A percentile compares a stretch with the other conserved stretches of the same genome.
Conservation (phyloP, 371 early-diverging fungal genomes). For the Dichotomocladium elegans region DNA sequence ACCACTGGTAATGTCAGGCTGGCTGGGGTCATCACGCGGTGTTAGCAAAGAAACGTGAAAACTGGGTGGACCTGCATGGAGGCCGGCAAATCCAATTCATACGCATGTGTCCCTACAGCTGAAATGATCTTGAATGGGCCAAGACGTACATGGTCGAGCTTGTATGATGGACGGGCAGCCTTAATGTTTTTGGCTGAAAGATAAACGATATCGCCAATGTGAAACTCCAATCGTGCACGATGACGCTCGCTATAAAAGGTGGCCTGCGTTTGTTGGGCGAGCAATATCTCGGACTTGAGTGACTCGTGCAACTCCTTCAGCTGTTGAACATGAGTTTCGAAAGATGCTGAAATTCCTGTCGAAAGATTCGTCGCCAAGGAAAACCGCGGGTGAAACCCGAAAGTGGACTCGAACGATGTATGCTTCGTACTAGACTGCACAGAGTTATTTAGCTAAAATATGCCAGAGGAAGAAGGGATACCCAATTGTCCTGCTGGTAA, state of each 20-base stretch:
- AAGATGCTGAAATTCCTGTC: neutral
- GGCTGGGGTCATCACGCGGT: neutral
- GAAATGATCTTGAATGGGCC: neutral
- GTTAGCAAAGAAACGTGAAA: neutral
- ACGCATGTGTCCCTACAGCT: neutral
- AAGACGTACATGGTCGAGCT: neutral
- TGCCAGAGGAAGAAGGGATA: neutral
- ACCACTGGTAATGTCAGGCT: too few species aligned
- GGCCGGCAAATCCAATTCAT: neutral
- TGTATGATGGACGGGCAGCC: neutral
- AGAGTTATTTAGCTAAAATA: neutral
- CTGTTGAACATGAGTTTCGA: neutral
- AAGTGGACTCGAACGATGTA: neutral
- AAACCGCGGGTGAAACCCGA: too few species aligned
- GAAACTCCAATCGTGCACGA: neutral
- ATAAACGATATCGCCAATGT: neutral
- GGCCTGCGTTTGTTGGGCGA: neutral
- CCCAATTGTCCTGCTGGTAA: neutral
- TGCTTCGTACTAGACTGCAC: too few species aligned
- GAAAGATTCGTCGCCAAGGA: too few species aligned
- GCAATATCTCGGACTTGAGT: neutral
- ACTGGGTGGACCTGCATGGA: neutral
- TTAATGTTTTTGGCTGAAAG: neutral
- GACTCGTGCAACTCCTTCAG: neutral
- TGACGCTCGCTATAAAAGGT: neutral